Conservation (phyloP, 306 rosid species). For the Carpinus viminea region DNA sequence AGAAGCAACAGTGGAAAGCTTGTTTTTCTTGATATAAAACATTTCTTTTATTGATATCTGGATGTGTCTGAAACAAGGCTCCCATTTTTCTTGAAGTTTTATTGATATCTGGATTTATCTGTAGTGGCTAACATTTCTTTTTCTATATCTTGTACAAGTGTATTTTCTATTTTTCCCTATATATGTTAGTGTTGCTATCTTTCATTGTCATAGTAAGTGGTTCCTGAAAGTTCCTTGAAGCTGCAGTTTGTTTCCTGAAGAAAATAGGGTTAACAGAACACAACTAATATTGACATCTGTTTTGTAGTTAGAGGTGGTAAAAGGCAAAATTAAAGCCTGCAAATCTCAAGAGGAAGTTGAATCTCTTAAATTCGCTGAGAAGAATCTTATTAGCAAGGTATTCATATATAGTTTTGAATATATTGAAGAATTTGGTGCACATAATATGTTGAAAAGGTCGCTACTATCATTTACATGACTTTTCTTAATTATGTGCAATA, state of each 20-base stretch:
- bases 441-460: conserved; percentile 13
- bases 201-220: neutral
- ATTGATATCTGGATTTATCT: neutral
- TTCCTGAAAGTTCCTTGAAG: neutral
- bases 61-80: neutral
- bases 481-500: conserved; percentile 21
- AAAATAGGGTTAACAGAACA: conserved; percentile 17
- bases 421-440: neutral
- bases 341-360: conserved; percentile 71
- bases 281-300: conserved; percentile 19
- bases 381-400: conserved; percentile 87
- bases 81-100: neutral
- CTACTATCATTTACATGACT: conserved; percentile 1
- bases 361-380: conserved; percentile 70
- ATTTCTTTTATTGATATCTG: no score
- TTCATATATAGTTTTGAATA: conserved; percentile 8
- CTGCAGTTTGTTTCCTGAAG: conserved; percentile 8
- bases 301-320: conserved; percentile 75
- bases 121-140: neutral
- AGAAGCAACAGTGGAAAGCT: no score
- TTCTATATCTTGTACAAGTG: neutral
- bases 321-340: conserved; percentile 70
- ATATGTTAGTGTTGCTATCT: neutral
- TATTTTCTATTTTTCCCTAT: neutral
- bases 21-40: no score